Base-by-base conservation (phyloP, 1,284 basidiomycete species). In the Porodaedalea pini region DNA sequence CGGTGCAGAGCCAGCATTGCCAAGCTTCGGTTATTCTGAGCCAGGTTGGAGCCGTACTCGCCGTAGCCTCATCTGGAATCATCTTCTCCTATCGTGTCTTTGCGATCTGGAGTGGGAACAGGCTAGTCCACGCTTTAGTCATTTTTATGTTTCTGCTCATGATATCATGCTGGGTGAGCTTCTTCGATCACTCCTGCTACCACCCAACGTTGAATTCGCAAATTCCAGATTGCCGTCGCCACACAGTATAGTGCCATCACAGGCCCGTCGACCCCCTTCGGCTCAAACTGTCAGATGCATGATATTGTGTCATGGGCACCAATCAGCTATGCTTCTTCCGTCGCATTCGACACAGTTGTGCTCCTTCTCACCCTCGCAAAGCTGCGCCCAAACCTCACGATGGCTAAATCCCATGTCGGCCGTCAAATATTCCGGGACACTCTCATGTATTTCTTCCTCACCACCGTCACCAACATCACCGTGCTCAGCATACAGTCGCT, bases 401-500 rank as follows among this genome's bases (percentile, higher is more conserved):
- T 17, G 13, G 63, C 63, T 60, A 61, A 60, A 43, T 67, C 64
- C 2, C 39, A 51, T 41, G 58, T 67, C 36, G 56, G 59, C 31
- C 62, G 57, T 15, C 64, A 64, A 56, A 64, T 67, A 31, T 67
- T 62, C 55, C 63, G 60, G 23, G 67, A 67, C 59, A 67, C 62
- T 36, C 41, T 69, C 31, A 48, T 62, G n/a, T 68, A 69, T 51
- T 64, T 69, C 56, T 54, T 67, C 23, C 57, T 68, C 37, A 64
- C 67, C 34, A 64, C 64, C 34, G 65, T 61, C 19, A 67, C 66
- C 7, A 69, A 69, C 58, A 58, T 71, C 54, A 62, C 62, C 49
- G 61, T 71, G n/a, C 65, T 70, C 13, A 63, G 58, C 56, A 64
- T 70, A 31, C 67, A 68, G 50, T 63, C 67, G n/a, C 59, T 62